Conservation (phyloP, 306 rosid species). For the Ammopiptanthus mongolicus region DNA sequence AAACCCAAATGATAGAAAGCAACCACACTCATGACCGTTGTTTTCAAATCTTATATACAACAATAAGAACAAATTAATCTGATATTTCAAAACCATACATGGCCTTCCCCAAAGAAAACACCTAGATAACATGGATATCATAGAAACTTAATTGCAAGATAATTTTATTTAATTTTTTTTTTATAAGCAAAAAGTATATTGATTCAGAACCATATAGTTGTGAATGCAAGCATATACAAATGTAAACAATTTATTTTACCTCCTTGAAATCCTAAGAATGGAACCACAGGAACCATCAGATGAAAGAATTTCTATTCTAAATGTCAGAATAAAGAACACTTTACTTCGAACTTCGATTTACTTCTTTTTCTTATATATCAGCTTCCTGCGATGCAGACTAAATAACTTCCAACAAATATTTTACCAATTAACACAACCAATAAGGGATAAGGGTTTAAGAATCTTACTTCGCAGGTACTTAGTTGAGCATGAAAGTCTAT, state of each 20-base stretch:
- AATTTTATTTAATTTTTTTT: background rate
- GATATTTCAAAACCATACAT: background rate
- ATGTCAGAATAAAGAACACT: background rate
- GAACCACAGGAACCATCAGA: background rate
- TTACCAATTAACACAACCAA: background rate
- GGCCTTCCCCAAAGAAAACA: background rate
- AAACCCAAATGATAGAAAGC: background rate
- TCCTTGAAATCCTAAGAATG: constrained; percentile 14
- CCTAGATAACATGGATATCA: background rate
- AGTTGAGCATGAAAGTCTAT: background rate
- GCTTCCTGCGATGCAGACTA: no score
- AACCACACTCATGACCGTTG: background rate
- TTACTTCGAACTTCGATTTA: background rate
- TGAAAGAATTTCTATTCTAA: background rate
- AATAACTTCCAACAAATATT: background rate
- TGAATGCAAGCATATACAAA: background rate
- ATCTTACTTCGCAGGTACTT: background rate
- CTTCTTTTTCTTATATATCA: background rate
- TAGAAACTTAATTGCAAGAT: background rate
- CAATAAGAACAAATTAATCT: background rate
- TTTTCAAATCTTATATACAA: background rate
- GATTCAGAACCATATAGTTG: no score
- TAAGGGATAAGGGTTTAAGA: background rate
- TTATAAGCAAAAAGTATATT: no score
- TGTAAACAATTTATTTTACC: background rate